Evolutionary conservation across 2,329 filamentous ascomycete genomes (phyloP), one percentile per base, ranked within the genome.

Genomic region (Aspergillus ruber): DNA sequence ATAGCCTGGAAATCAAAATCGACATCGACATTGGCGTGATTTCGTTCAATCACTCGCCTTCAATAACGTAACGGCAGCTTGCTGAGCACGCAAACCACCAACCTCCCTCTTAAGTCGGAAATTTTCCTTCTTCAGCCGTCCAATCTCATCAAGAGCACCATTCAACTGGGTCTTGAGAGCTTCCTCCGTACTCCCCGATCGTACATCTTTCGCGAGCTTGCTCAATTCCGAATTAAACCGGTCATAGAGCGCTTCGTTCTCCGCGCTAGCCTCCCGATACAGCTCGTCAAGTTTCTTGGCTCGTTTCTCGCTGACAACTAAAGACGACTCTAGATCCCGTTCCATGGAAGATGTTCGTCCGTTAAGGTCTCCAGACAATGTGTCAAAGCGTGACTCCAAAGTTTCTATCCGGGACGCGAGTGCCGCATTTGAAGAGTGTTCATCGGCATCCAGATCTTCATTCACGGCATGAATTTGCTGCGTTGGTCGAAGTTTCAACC

Each of bases 241-340:
- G 56, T 91, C 86, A 67, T 96, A 96, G 47, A 97, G 75, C 25
- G 91, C 80, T 70, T 96, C 90, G 59, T 96, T 97, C 73, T 97
- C 91, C 0, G 88, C 87, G 58, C 84, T 89, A 13, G 84, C 81
- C 62, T 95, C 89, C 55, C 88, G 86, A 71, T 94, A 95, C 44
- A 95, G 74, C 68, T 94, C 87, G 64, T 96, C 90, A 45, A 96
- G 81, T 36, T 86, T 85, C 58, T 84, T 86, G 50, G 85, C 84
- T 58, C 93, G 90, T 50, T 79, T 79, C 64, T 96, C 90, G 12
- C 81, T 83, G 1, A 88, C 82, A 58, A 81, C 78, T 12, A 95
- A 75, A 1, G 83, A 84, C 17, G 75, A 81, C 38, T 88, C 82
- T 56, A 94, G 73, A 55, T 95, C 89, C 25, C 74, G 75, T 51